phyloP scores from a whole-genome alignment of 805 yeast species.

The Wickerhamiella azyma region DNA sequence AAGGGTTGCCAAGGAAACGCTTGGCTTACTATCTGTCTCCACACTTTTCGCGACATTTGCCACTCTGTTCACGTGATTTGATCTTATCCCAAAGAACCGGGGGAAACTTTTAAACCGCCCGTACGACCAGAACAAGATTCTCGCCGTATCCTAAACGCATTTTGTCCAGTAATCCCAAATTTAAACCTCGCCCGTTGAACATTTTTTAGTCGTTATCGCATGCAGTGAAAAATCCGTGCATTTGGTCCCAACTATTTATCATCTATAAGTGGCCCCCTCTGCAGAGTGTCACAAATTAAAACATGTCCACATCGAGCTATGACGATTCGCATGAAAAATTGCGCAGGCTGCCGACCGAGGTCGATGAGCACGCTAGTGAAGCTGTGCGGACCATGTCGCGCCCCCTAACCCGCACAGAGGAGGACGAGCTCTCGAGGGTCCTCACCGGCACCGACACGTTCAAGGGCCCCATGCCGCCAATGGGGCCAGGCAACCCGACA shows the following conservation, averaged over 20 bases:
- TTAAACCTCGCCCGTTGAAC: background rate
- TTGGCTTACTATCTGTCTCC: too few relatives aligned
- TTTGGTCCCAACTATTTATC: too few relatives aligned
- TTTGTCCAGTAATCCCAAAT: background rate
- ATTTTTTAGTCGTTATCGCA: background rate
- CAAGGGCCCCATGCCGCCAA: background rate
- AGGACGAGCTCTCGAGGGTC: background rate
- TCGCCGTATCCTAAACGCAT: background rate
- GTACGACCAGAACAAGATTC: background rate
- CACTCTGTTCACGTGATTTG: too few relatives aligned
- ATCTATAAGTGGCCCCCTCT: background rate
- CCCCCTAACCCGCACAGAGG: background rate
- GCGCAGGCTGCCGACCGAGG: background rate
- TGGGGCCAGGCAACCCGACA: background rate
- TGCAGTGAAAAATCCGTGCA: too few relatives aligned
- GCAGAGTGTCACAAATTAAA: background rate
- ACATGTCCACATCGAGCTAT: background rate
- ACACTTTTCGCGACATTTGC: too few relatives aligned
- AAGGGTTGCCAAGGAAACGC: too few relatives aligned
- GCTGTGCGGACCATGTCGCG: background rate
- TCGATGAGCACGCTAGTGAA: background rate
- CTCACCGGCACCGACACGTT: background rate
- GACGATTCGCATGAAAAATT: background rate
- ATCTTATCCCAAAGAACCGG: too few relatives aligned
- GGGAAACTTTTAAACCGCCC: background rate